Evolutionary conservation across 1,139 yeast genomes (phyloP).

Genomic region (Debaryomycetaceae sp.): DNA sequence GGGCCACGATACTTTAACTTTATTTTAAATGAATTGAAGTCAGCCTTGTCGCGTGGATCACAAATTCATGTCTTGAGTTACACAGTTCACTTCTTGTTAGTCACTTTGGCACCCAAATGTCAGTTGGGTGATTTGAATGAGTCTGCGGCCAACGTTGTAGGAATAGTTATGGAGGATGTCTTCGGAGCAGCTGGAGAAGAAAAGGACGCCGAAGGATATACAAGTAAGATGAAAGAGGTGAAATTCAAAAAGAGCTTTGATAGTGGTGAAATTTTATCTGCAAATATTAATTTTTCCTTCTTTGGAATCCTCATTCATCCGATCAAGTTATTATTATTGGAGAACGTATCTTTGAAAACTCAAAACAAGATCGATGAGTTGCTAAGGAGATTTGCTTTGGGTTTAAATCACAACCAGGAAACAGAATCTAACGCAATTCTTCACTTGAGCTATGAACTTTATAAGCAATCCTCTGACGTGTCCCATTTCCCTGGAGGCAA

Average conservation of each 20-base stretch:
- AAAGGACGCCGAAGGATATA: slow-evolving; percentile 91
- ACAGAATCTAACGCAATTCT: slow-evolving; percentile 59
- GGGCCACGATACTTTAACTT: slow-evolving; percentile 76
- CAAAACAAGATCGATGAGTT: slow-evolving; percentile 80
- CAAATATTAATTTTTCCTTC: slow-evolving; percentile 56
- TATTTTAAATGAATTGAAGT: slow-evolving; percentile 69
- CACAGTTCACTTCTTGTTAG: slow-evolving; percentile 73
- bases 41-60: slow-evolving; percentile 84
- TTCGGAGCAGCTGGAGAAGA: slow-evolving; percentile 94
- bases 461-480: slow-evolving; percentile 46
- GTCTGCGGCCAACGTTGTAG: slow-evolving; percentile 57
- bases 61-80: slow-evolving; percentile 91
- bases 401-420: slow-evolving; percentile 69
- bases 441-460: slow-evolving; percentile 71
- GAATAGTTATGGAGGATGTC: slow-evolving; percentile 83
- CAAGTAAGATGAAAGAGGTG: slow-evolving; percentile 84
- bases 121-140: slow-evolving; percentile 75
- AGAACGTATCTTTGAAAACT: slow-evolving; percentile 61
- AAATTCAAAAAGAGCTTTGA: slow-evolving; percentile 87
- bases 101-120: slow-evolving; percentile 45
- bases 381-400: slow-evolving; percentile 70
- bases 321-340: slow-evolving; percentile 60
- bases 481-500: slow-evolving; percentile 8
- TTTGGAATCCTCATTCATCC: slow-evolving; percentile 70
- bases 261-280: slow-evolving; percentile 73